phyloP scores from a whole-genome alignment of 805 yeast genomes.

The Metschnikowia chrysomelidarum region DNA sequence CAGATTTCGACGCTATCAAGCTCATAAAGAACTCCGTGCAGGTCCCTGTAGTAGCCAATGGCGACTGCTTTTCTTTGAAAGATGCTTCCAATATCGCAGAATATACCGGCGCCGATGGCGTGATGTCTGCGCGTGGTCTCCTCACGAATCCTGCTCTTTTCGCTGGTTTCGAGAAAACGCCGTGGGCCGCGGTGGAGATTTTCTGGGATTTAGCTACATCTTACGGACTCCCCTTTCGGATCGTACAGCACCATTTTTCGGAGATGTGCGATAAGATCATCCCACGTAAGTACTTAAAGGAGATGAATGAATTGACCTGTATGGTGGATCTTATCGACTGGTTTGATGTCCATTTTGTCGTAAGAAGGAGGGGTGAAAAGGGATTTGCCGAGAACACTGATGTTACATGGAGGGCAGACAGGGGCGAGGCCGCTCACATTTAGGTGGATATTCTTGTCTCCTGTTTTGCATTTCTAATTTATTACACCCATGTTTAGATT shows the following conservation, averaged over 20 bases:
- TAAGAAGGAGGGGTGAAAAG: conserved; percentile 63
- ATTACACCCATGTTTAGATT: too few relatives aligned
- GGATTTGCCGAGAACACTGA: conserved; percentile 62
- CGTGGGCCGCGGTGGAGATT: conserved; percentile 88
- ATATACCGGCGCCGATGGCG: conserved; percentile 80
- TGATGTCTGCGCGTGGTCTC: conserved; percentile 93
- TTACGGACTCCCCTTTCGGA: conserved; percentile 81
- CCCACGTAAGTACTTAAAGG: conserved; percentile 34
- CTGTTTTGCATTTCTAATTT: too few relatives aligned
- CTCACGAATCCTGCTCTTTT: conserved; percentile 86
- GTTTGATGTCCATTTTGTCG: conserved; percentile 68
- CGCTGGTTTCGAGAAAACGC: conserved; percentile 67
- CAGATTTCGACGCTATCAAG: conserved; percentile 77
- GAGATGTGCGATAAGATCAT: conserved; percentile 72
- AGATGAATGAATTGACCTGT: conserved; percentile 59
- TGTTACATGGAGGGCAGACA: conserved; percentile 25
- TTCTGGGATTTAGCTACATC: conserved; percentile 77
- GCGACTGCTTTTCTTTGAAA: conserved; percentile 75
- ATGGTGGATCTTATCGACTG: conserved; percentile 73
- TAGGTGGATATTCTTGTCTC: conserved; percentile 1
- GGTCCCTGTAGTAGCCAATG: conserved; percentile 93
- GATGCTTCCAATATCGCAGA: conserved; percentile 66
- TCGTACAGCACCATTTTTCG: conserved; percentile 82
- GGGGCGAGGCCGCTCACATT: conserved; percentile 16
- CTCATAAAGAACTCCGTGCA: conserved; percentile 51